phyloP scores from a whole-genome alignment of 768 basidiomycete genomes.

The Chalciporus sphaerocephalus region DNA sequence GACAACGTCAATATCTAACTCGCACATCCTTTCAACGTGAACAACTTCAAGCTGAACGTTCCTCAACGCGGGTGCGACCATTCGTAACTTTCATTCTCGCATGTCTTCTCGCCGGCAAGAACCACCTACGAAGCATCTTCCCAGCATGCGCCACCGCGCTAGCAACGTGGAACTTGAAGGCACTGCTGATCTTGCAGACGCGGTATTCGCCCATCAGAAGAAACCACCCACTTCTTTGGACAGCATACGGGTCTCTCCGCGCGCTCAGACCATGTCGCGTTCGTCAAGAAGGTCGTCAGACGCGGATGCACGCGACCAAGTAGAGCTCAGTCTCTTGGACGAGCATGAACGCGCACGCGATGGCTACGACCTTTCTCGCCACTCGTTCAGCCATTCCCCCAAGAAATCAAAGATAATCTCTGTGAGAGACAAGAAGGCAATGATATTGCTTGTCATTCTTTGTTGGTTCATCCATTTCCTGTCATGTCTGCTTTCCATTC shows the following conservation, averaged over 20 bases:
- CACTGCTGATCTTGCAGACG: conserved; percentile 23
- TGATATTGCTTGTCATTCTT: conserved; percentile 79
- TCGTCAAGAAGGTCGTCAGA: conserved; percentile 31
- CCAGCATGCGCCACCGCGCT: conserved; percentile 28
- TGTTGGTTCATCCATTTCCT: conserved; percentile 52
- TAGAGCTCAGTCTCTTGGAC: conserved; percentile 58
- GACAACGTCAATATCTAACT: too few relatives aligned
- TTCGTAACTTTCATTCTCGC: conserved; percentile 4
- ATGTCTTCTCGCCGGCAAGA: conserved; percentile 27
- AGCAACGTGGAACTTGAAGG: conserved; percentile 38
- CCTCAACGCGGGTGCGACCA: neutral
- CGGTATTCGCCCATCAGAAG: conserved; percentile 31
- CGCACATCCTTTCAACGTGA: conserved; percentile 1
- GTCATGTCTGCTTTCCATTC: conserved; percentile 13
- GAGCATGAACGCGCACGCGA: conserved; percentile 50
- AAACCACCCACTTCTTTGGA: conserved; percentile 55
- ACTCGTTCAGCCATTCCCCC: conserved; percentile 30
- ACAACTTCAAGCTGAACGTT: conserved; percentile 1
- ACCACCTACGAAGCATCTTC: conserved; percentile 25
- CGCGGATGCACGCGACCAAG: conserved; percentile 41
- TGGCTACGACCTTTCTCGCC: conserved; percentile 22
- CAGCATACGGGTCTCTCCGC: conserved; percentile 55
- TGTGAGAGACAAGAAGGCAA: conserved; percentile 74
- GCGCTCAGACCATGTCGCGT: conserved; percentile 40
- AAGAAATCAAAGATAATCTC: conserved; percentile 51